These are phyloP conservation scores for Apodospora peruviana DNA, from an alignment of 495 filamentous ascomycete genomes.

Conservation along the genomic window DNA sequence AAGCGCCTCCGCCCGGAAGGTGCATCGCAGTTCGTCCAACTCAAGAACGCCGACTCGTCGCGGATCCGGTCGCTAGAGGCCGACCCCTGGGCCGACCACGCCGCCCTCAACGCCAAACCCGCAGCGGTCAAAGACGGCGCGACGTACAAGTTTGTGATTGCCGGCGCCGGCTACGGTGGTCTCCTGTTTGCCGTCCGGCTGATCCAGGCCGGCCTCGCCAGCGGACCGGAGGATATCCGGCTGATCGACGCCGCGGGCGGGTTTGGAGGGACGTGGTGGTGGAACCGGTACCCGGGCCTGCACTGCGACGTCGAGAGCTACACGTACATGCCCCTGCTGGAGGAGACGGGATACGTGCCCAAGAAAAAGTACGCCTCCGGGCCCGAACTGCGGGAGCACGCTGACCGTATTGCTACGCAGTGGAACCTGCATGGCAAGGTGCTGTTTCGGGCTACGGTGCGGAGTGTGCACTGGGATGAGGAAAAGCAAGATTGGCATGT, in stretches of 20 bases:
- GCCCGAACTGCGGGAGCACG: constrained; percentile 42
- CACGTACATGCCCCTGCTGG: constrained; percentile 51
- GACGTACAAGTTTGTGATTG: constrained; percentile 38
- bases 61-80: constrained; percentile 30
- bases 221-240: constrained; percentile 36
- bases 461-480: constrained; percentile 40
- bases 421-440: constrained; percentile 42
- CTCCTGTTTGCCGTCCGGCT: constrained; percentile 44
- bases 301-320: constrained; percentile 49
- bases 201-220: constrained; percentile 40
- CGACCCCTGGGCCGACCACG: constrained; percentile 44
- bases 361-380: constrained; percentile 39
- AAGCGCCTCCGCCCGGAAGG: constrained; percentile 44
- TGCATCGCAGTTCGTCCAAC: constrained; percentile 33
- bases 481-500: constrained; percentile 34
- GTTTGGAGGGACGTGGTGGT: constrained; percentile 53
- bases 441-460: constrained; percentile 39
- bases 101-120: constrained; percentile 27
- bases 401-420: constrained; percentile 31
- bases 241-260: constrained; percentile 45
- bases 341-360: constrained; percentile 55
- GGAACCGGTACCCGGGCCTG: constrained; percentile 50
- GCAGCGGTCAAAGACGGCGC: constrained; percentile 21
- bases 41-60: constrained; percentile 22
- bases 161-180: constrained; percentile 50